A percentile compares a stretch with the other conserved stretches of the same genome.
Evolutionary conservation across 441 rosid genomes (phyloP).

Genomic region (Eruca vesicaria): DNA sequence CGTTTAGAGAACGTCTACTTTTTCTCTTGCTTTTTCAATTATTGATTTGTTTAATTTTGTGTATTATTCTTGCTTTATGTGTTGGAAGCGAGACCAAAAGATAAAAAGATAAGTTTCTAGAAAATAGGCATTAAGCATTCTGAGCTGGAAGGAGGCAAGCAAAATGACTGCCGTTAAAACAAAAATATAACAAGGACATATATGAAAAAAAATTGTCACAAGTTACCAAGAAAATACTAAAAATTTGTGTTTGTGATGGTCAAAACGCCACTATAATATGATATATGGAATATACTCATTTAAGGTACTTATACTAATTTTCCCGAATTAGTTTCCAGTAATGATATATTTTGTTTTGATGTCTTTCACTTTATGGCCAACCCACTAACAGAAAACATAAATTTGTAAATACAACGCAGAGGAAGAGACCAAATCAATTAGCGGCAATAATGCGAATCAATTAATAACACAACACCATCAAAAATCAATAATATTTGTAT

Average conservation of each 20-base stretch:
- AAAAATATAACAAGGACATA: not conserved
- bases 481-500: not conserved
- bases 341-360: not conserved
- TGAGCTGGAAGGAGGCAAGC: not conserved
- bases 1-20: too few species aligned
- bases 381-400: not conserved
- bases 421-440: not conserved
- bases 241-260: not conserved
- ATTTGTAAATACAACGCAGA: not conserved
- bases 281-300: not conserved
- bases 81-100: too few species aligned
- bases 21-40: too few species aligned
- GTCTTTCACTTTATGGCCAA: slow-evolving; percentile 4
- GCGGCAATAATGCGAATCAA: slow-evolving; percentile 9
- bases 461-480: not conserved
- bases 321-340: not conserved
- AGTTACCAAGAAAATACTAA: not conserved
- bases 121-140: not conserved
- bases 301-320: not conserved
- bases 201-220: not conserved
- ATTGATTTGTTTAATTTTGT: too few species aligned
- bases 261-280: not conserved
- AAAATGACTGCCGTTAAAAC: not conserved
- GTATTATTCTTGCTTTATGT: too few species aligned
- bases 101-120: not conserved